Percentiles rank a stretch among this genome's conserved stretches.
Evolutionary conservation across 2,329 filamentous ascomycete genomes (phyloP).

Genomic region (Xylariomycetidae sp.): DNA sequence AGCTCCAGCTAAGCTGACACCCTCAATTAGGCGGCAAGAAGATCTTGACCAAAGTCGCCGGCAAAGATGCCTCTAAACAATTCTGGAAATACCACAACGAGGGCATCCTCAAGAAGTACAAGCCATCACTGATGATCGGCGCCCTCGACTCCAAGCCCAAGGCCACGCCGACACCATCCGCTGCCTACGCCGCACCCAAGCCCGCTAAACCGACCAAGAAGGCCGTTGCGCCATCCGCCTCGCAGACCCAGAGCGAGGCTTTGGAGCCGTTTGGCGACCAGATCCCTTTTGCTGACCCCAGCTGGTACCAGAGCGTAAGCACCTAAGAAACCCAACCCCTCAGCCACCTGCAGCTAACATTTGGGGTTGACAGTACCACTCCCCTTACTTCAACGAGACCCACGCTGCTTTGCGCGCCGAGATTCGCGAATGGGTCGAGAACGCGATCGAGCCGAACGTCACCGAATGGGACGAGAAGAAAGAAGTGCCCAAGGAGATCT

Average conservation of each 20-base stretch:
- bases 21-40: conserved; percentile 52
- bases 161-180: conserved; percentile 48
- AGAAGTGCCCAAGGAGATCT: conserved; percentile 80
- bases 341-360: conserved; percentile 5
- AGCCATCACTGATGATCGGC: conserved; percentile 69
- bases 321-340: not conserved
- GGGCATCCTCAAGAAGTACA: conserved; percentile 81
- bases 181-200: conserved; percentile 37
- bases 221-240: conserved; percentile 24
- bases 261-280: conserved; percentile 80
- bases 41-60: conserved; percentile 56
- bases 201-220: conserved; percentile 31
- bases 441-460: conserved; percentile 82
- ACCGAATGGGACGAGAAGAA: conserved; percentile 97
- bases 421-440: conserved; percentile 86
- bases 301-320: conserved; percentile 91
- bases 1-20: not conserved
- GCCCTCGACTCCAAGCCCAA: conserved; percentile 79
- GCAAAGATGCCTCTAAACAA: conserved; percentile 61
- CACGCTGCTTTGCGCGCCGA: conserved; percentile 88
- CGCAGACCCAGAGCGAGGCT: conserved; percentile 57
- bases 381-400: conserved; percentile 91
- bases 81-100: conserved; percentile 80
- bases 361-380: conserved; percentile 66
- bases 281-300: conserved; percentile 86